Percentiles rank a stretch among this genome's conserved stretches.
Conservation (phyloP, 2,329 filamentous ascomycete species). For the Clarireedia sp. region DNA sequence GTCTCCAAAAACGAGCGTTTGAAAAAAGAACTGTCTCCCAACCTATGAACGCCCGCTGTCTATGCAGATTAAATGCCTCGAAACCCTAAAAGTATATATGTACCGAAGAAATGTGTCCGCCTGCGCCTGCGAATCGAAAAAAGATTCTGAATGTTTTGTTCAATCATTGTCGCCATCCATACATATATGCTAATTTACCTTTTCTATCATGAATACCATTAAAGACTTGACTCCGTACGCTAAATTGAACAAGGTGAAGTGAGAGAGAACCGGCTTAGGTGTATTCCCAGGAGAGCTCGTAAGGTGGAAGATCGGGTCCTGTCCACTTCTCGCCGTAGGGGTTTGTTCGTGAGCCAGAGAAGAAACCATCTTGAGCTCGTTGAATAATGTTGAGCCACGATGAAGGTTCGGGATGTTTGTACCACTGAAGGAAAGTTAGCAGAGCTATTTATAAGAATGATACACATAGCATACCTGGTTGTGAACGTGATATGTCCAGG, state of each 20-base stretch:
- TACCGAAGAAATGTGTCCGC: background rate
- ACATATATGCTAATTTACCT: background rate
- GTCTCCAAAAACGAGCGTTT: background rate
- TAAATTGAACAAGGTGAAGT: too few relatives aligned
- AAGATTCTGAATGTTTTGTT: background rate
- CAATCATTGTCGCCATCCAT: background rate
- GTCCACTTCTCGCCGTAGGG: slow-evolving; percentile 46
- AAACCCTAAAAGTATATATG: background rate
- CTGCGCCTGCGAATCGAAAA: background rate
- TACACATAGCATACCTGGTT: slow-evolving; percentile 39
- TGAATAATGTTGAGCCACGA: slow-evolving; percentile 47
- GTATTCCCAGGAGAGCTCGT: too few relatives aligned
- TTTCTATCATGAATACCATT: too few relatives aligned
- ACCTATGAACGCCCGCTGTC: background rate
- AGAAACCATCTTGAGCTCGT: slow-evolving; percentile 46
- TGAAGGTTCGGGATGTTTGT: slow-evolving; percentile 46
- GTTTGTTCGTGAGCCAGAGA: slow-evolving; percentile 41
- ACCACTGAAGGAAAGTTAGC: slow-evolving; percentile 34
- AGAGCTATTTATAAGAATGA: slow-evolving; percentile 1
- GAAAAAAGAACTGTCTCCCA: background rate
- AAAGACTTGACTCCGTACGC: too few relatives aligned
- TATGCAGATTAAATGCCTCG: background rate
- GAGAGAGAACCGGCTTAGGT: too few relatives aligned
- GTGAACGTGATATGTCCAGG: slow-evolving; percentile 50
- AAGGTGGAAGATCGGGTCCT: too few relatives aligned